phyloP scores from a whole-genome alignment of 345 rosid species.

The Lenwebbia sp. region DNA sequence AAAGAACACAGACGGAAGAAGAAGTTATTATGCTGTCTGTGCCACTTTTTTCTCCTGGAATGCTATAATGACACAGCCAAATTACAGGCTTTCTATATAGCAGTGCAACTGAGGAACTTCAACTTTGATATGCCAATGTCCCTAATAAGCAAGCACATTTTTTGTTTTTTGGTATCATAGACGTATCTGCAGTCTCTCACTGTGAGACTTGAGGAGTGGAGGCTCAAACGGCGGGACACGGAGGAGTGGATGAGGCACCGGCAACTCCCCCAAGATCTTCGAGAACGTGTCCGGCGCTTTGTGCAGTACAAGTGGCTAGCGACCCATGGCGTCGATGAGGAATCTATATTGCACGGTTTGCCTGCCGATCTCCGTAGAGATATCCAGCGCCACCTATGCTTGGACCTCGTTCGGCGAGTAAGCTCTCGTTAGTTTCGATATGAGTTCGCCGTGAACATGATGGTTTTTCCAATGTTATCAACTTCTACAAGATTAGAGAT shows the following conservation, averaged over 20 bases:
- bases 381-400: constrained; percentile 44
- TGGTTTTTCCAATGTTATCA: neutral
- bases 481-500: neutral
- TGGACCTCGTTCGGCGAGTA: constrained; percentile 45
- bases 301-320: constrained; percentile 52
- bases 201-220: constrained; percentile 48
- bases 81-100: neutral
- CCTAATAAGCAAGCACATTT: no score
- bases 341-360: constrained; percentile 25
- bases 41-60: neutral
- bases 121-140: neutral
- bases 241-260: constrained; percentile 60
- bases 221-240: constrained; percentile 42
- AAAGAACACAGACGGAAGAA: neutral
- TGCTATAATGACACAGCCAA: neutral
- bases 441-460: accelerated
- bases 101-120: neutral
- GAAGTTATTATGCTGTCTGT: neutral
- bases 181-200: constrained; percentile 52
- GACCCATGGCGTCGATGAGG: constrained; percentile 44
- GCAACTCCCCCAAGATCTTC: constrained; percentile 34
- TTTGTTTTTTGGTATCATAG: neutral
- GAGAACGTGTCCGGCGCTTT: constrained; percentile 27
- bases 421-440: neutral
- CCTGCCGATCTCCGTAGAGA: constrained; percentile 41